Evolutionary conservation across 139 green algal species (phyloP).

Genomic region (Gonium pectorale): DNA sequence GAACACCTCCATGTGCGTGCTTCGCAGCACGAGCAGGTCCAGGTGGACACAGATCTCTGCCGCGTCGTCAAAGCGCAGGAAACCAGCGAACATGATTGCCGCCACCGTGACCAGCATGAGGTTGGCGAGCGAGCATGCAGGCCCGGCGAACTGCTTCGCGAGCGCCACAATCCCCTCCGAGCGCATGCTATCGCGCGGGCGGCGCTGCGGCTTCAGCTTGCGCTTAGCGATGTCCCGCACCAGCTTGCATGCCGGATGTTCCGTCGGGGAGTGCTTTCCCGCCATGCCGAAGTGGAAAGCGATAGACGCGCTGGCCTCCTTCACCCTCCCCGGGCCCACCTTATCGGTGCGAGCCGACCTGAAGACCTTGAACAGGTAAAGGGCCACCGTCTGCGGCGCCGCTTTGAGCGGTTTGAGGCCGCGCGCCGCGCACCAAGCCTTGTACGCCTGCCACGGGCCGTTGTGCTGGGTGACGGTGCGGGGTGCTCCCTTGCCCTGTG

Average conservation of each 20-base stretch:
- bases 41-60: background rate
- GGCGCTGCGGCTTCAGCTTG: background rate
- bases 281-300: background rate
- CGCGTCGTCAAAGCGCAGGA: slow-evolving; percentile 29
- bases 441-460: background rate
- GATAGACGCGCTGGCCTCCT: background rate
- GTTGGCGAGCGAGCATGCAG: background rate
- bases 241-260: background rate
- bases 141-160: background rate
- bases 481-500: background rate
- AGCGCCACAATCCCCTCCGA: background rate
- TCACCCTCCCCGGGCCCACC: background rate
- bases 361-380: background rate
- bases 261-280: background rate
- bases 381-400: background rate
- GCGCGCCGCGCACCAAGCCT: too few relatives aligned
- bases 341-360: background rate
- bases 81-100: slow-evolving; percentile 4
- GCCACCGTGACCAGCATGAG: background rate
- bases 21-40: slow-evolving; percentile 8
- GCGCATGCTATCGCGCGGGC: background rate
- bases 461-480: background rate
- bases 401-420: too few relatives aligned
- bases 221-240: background rate
- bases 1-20: slow-evolving; percentile 3